phyloP scores from a whole-genome alignment of 768 basidiomycete species.

The Tulasnella sp. region DNA sequence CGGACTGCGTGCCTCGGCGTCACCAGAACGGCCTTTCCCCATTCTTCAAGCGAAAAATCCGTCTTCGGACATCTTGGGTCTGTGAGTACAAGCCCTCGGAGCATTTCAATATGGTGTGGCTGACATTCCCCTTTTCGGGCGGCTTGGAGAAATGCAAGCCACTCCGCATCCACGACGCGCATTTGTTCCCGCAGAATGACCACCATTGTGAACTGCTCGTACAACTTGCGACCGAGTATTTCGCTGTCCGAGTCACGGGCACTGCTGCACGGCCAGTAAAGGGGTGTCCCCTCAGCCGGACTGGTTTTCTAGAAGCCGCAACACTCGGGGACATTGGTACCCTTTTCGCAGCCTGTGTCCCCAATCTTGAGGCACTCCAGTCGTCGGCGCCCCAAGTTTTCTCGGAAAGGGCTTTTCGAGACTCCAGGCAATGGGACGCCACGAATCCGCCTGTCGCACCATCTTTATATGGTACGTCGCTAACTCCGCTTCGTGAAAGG shows the following conservation, averaged over 20 bases:
- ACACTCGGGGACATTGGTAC: too few species aligned
- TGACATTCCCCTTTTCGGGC: constrained; percentile 36
- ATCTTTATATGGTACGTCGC: too few species aligned
- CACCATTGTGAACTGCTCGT: constrained; percentile 39
- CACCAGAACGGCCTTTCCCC: constrained; percentile 40
- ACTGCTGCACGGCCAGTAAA: background rate
- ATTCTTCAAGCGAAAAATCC: constrained; percentile 37
- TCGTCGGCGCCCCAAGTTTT: too few species aligned
- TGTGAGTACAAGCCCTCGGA: constrained; percentile 36
- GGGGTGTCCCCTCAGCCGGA: too few species aligned
- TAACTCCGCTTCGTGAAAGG: too few species aligned
- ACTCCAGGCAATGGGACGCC: too few species aligned
- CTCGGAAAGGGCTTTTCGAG: too few species aligned
- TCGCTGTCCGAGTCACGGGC: constrained; percentile 1
- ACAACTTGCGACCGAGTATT: constrained; percentile 35
- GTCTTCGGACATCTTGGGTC: background rate
- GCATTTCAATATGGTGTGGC: constrained; percentile 37
- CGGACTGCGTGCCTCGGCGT: constrained; percentile 43
- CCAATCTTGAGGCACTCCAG: too few species aligned
- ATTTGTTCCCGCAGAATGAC: constrained; percentile 43
- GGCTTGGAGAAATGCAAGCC: constrained; percentile 39
- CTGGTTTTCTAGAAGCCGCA: too few species aligned
- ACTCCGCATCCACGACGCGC: constrained; percentile 37
- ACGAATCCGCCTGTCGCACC: too few species aligned
- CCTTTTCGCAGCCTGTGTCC: too few species aligned